Conservation (phyloP, 2,329 filamentous ascomycete species). For the Trichoderma cornu-damae region DNA sequence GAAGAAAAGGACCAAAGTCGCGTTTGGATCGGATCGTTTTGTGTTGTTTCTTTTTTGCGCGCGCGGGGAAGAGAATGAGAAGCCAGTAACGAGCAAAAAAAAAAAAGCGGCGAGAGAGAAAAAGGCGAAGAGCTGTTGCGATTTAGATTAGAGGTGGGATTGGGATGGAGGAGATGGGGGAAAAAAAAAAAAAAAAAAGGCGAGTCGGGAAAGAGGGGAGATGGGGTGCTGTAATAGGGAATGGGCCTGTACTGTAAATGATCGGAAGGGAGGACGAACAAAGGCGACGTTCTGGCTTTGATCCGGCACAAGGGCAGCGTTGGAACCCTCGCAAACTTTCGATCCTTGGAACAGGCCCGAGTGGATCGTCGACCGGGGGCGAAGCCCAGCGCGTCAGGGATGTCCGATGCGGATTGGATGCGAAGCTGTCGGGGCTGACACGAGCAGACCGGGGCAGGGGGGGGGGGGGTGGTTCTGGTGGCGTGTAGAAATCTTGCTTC, state of each 20-base stretch:
- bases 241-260: constrained; percentile 21
- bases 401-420: constrained; percentile 19
- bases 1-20: not conserved
- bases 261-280: constrained; percentile 18
- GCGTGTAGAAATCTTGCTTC: constrained; percentile 18
- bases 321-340: constrained; percentile 2
- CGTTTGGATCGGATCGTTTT: constrained; percentile 1
- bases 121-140: not conserved
- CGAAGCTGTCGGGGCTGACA: constrained; percentile 19
- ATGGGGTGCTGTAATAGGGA: constrained; percentile 21
- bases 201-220: constrained; percentile 9
- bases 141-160: not conserved
- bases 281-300: constrained; percentile 15
- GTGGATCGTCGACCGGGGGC: constrained; percentile 23
- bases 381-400: constrained; percentile 15
- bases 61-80: not conserved
- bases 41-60: not conserved
- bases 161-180: constrained; percentile 10
- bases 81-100: too few species aligned
- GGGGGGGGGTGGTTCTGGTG: not conserved
- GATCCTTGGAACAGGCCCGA: constrained; percentile 21
- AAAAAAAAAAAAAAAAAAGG: not conserved
- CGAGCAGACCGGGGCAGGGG: constrained; percentile 17
- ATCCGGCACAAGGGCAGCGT: constrained; percentile 20
- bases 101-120: not conserved